Conservation (phyloP, 805 yeast species). For the Cyberlindnera subsufficiens region DNA sequence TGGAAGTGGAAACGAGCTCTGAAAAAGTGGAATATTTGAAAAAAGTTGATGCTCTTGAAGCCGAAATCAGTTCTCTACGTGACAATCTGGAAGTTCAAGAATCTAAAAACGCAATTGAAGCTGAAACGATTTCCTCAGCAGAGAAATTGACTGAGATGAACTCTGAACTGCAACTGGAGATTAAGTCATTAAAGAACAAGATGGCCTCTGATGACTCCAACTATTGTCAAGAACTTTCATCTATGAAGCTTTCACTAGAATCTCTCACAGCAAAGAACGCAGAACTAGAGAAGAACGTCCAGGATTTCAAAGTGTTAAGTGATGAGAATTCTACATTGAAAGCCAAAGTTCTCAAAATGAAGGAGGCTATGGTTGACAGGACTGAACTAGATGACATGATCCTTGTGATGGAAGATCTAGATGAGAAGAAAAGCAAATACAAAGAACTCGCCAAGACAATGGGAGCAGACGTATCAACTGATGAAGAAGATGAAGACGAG, state of each 20-base stretch:
- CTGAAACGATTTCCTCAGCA: neutral
- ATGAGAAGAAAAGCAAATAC: slow-evolving; percentile 57
- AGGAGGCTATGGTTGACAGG: slow-evolving; percentile 33
- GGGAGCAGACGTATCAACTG: slow-evolving; percentile 63
- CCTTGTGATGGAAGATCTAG: slow-evolving; percentile 71
- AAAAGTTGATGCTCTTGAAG: neutral
- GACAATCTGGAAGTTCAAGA: neutral
- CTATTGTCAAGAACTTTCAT: neutral
- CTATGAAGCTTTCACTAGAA: too few species aligned
- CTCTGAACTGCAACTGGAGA: neutral
- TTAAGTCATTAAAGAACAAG: neutral
- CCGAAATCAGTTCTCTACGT: neutral
- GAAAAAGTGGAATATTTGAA: too few species aligned
- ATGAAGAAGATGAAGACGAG: slow-evolving; percentile 63
- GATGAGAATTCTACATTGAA: neutral
- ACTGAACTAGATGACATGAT: slow-evolving; percentile 68
- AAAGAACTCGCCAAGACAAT: slow-evolving; percentile 43
- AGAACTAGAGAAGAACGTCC: too few species aligned
- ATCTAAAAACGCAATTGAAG: neutral
- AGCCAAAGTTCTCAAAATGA: slow-evolving; percentile 1
- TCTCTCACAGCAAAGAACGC: too few species aligned
- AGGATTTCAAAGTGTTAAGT: neutral
- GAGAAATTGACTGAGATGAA: neutral
- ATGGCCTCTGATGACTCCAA: neutral
- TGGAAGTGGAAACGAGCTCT: too few species aligned